A percentile compares a stretch with the other conserved stretches of the same genome.
Evolutionary conservation across 352 stramenopile species (phyloP).

Genomic region (Phytophthora europaea): DNA sequence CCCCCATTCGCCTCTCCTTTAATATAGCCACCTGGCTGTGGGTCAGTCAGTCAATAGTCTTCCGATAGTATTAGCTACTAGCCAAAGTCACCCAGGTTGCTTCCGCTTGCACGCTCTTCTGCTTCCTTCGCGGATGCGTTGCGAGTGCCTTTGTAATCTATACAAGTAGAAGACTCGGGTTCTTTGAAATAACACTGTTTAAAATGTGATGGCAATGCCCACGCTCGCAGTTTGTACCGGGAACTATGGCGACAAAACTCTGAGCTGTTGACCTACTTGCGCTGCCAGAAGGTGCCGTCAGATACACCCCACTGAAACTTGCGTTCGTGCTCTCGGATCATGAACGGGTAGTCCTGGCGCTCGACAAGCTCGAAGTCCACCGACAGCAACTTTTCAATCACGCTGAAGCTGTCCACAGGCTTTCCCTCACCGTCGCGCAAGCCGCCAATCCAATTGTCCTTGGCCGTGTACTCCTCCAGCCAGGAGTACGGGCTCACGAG

Average conservation of each 20-base stretch:
- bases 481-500: conserved; percentile 98
- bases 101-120: conserved; percentile 27
- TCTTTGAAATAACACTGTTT: conserved; percentile 22
- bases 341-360: conserved; percentile 88
- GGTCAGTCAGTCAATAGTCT: conserved; percentile 47
- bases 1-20: conserved; percentile 38
- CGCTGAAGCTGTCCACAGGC: conserved; percentile 75
- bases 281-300: conserved; percentile 88
- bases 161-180: conserved; percentile 29
- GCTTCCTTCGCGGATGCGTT: conserved; percentile 14
- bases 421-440: conserved; percentile 49
- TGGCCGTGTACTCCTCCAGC: conserved; percentile 97
- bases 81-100: conserved; percentile 34
- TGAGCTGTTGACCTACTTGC: conserved; percentile 49
- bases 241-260: not conserved
- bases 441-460: conserved; percentile 89
- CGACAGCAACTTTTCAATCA: conserved; percentile 66
- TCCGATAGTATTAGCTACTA: conserved; percentile 47
- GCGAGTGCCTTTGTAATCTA: conserved; percentile 34
- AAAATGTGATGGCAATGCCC: conserved; percentile 2
- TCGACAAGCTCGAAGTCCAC: conserved; percentile 85
- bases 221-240: not conserved
- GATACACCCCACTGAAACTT: conserved; percentile 95
- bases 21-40: conserved; percentile 50
- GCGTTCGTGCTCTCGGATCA: conserved; percentile 93